Conservation (phyloP, 164 flowering plant genomes). For the Berberis vulgaris region DNA sequence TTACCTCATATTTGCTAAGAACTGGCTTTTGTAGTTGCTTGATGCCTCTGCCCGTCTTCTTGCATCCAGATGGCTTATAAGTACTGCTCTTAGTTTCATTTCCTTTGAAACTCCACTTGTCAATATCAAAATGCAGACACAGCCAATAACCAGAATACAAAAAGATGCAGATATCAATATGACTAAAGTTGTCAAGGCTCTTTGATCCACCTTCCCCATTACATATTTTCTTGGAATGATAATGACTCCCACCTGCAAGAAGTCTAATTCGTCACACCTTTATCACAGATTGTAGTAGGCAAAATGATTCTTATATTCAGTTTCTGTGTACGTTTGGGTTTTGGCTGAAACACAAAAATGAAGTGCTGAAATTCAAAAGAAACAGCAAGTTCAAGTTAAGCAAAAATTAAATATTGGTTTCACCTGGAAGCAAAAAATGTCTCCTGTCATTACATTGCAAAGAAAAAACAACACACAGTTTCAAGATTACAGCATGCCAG, state of each 20-base stretch:
- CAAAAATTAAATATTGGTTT: not conserved
- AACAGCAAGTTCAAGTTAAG: too few species aligned
- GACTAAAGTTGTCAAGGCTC: conserved; percentile 69
- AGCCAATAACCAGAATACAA: conserved; percentile 75
- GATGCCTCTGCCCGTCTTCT: conserved; percentile 97
- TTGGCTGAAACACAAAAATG: conserved; percentile 1
- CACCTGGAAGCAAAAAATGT: too few species aligned
- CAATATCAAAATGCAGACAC: conserved; percentile 77
- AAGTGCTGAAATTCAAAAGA: too few species aligned
- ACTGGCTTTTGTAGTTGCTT: conserved; percentile 95
- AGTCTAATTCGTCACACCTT: conserved; percentile 5
- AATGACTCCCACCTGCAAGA: conserved; percentile 84
- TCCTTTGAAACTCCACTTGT: conserved; percentile 98
- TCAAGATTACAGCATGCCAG: too few species aligned
- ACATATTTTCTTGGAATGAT: conserved; percentile 79
- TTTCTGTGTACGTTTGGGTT: not conserved
- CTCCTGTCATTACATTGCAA: not conserved
- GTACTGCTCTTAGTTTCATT: conserved; percentile 91
- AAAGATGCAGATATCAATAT: conserved; percentile 87
- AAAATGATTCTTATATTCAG: not conserved
- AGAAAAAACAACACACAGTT: too few species aligned
- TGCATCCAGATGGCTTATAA: conserved; percentile 93
- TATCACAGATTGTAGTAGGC: conserved; percentile 4
- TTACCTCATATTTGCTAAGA: conserved; percentile 96
- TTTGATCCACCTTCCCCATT: conserved; percentile 92